Evolutionary conservation across 176 grass and related monocot species (phyloP).

Genomic region (Alloteropsis semialata): DNA sequence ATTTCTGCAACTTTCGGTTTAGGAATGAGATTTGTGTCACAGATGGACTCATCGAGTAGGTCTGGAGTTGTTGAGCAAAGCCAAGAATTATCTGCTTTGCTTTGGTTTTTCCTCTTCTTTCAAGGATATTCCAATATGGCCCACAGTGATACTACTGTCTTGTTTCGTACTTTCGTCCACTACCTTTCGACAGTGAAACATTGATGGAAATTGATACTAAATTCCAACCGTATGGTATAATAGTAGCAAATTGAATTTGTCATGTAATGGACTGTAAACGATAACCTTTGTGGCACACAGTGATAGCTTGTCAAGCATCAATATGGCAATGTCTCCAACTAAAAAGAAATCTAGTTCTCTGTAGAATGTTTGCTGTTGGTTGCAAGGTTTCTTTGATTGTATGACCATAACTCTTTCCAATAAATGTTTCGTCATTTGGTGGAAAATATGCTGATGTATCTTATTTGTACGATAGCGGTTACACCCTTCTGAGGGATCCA

Average conservation of each 20-base stretch:
- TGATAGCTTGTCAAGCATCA: background rate
- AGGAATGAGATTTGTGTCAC: background rate
- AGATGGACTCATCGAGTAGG: slow-evolving; percentile 4
- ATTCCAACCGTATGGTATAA: background rate
- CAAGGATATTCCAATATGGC: slow-evolving; percentile 41
- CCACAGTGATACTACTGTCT: slow-evolving; percentile 30
- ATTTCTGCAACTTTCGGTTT: background rate
- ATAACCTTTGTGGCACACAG: background rate
- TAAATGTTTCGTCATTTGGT: background rate
- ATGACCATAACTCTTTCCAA: background rate
- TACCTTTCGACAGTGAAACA: slow-evolving; percentile 8
- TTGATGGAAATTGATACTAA: slow-evolving; percentile 15
- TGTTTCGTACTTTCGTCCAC: slow-evolving; percentile 44
- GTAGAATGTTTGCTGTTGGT: background rate
- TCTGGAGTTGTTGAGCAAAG: slow-evolving; percentile 4
- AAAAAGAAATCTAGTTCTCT: background rate
- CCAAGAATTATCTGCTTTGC: background rate
- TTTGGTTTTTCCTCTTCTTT: background rate
- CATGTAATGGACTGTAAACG: background rate
- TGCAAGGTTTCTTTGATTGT: background rate
- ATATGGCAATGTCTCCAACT: background rate
- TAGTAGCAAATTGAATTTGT: background rate
- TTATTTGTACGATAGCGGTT: slow-evolving; percentile 60
- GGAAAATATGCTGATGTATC: slow-evolving; percentile 33
- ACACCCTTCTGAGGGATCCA: slow-evolving; percentile 86